phyloP scores from a whole-genome alignment of 192 early-diverging fungal species.

The Dissophora ornata region DNA sequence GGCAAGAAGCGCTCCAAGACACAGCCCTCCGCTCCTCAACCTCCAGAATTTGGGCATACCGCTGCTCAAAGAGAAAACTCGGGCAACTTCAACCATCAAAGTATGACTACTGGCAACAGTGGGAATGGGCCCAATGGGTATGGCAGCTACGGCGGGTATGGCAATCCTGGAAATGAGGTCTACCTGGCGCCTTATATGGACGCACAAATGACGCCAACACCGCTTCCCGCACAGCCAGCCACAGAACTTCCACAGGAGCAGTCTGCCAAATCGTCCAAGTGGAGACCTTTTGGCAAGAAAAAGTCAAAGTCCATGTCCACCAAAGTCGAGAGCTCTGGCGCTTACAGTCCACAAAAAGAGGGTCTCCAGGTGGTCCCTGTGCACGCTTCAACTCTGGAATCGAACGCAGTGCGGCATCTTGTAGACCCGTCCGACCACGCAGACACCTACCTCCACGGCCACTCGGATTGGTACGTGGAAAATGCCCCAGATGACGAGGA shows the following conservation, averaged over 20 bases:
- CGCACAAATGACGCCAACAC: slow-evolving; percentile 6
- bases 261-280: slow-evolving; percentile 35
- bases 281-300: slow-evolving; percentile 48
- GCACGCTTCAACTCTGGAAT: background rate
- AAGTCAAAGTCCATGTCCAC: slow-evolving; percentile 48
- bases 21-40: slow-evolving; percentile 32
- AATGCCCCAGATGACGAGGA: background rate
- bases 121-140: background rate
- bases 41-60: slow-evolving; percentile 26
- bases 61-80: background rate
- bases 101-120: background rate
- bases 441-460: slow-evolving; percentile 8
- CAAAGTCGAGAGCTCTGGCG: slow-evolving; percentile 3
- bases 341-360: background rate
- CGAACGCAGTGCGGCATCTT: background rate
- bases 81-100: background rate
- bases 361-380: background rate
- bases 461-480: slow-evolving; percentile 26
- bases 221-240: background rate
- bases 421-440: slow-evolving; percentile 4
- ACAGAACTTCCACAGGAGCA: slow-evolving; percentile 1
- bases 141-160: background rate
- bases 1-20: slow-evolving; percentile 53
- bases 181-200: background rate
- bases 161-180: background rate